These are phyloP conservation scores for Potentilla sterilis DNA, from an alignment of 306 rosid genomes.

Conservation along the genomic window DNA sequence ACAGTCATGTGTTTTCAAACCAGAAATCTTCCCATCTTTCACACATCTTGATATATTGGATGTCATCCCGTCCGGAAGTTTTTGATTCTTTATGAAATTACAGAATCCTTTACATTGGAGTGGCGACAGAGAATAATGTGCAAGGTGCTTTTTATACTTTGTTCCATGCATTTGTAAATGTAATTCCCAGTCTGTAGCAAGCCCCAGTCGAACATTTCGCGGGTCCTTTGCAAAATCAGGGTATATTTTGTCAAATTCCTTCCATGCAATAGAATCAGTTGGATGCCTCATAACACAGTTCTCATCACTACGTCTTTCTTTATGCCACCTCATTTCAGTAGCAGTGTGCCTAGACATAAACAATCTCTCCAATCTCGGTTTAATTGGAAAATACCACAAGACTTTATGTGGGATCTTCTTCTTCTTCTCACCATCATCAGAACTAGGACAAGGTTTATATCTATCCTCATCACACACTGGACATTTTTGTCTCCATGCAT, in stretches of 20 bases:
- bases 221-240: not conserved
- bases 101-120: not conserved
- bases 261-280: not conserved
- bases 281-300: not conserved
- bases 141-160: not conserved
- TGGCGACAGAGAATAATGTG: not conserved
- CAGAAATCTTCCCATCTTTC: too few relatives aligned
- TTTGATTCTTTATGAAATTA: not conserved
- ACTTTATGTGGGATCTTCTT: not conserved
- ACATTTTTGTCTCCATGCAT: too few relatives aligned
- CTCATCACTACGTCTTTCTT: too few relatives aligned
- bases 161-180: not conserved
- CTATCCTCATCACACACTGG: not conserved
- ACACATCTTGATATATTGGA: not conserved
- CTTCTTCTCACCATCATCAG: not conserved
- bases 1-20: too few relatives aligned
- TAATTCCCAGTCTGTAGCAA: not conserved
- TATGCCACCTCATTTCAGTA: too few relatives aligned
- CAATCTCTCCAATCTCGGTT: too few relatives aligned
- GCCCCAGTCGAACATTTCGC: not conserved
- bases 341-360: too few relatives aligned
- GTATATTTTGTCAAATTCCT: not conserved
- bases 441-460: not conserved
- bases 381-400: too few relatives aligned
- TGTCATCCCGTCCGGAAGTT: not conserved